phyloP scores from a whole-genome alignment of 148 eudicot genomes.

The Vaccinium myrtillus region DNA sequence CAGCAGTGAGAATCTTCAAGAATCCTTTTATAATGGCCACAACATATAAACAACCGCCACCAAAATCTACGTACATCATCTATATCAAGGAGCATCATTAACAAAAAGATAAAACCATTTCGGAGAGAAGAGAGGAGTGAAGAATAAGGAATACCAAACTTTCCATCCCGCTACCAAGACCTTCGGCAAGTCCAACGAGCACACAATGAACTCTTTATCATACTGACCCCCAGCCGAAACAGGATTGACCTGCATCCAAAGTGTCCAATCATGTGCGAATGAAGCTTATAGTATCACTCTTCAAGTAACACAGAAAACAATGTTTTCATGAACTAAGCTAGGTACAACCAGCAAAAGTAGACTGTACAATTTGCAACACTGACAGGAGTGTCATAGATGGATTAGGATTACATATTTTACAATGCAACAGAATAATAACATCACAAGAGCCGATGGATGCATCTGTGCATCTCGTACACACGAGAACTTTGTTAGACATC shows the following conservation, averaged over 20 bases:
- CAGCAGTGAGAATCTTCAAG: not conserved
- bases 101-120: constrained; percentile 4
- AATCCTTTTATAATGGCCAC: not conserved
- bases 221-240: constrained; percentile 65
- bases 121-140: not conserved
- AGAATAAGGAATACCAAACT: constrained; percentile 64
- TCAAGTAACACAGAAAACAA: not conserved
- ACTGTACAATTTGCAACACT: not conserved
- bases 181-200: constrained; percentile 85
- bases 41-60: not conserved
- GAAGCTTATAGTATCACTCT: not conserved
- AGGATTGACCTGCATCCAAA: constrained; percentile 58
- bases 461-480: not conserved
- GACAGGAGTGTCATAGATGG: not conserved
- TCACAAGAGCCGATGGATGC: not conserved
- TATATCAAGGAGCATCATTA: not conserved
- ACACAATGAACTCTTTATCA: constrained; percentile 87
- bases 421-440: not conserved
- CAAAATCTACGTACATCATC: not conserved
- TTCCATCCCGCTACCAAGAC: constrained; percentile 94
- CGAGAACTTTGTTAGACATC: not conserved
- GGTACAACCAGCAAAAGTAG: constrained; percentile 13
- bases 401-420: not conserved
- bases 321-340: constrained; percentile 4
- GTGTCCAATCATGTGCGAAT: not conserved